These are phyloP conservation scores for Nicotiana noctiflora DNA, from an alignment of 257 asterid genomes.

Conservation along the genomic window DNA sequence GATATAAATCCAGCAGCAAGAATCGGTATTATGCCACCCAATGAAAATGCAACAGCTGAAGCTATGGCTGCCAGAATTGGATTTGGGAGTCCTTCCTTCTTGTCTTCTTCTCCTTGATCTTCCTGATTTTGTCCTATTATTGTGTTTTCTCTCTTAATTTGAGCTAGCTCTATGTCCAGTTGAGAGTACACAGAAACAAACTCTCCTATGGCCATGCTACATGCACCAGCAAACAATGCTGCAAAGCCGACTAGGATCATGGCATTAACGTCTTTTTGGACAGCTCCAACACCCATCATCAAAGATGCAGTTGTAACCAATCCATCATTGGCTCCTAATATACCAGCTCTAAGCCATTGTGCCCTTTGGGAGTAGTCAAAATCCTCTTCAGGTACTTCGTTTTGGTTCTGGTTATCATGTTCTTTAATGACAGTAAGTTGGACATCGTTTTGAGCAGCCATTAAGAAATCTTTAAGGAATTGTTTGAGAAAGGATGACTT, in stretches of 20 bases:
- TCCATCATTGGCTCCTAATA: constrained; percentile 74
- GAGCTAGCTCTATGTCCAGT: constrained; percentile 57
- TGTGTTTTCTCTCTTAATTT: constrained; percentile 35
- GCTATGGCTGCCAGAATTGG: constrained; percentile 63
- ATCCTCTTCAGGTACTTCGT: constrained; percentile 23
- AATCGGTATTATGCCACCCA: constrained; percentile 57
- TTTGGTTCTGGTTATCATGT: constrained; percentile 4
- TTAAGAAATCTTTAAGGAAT: constrained; percentile 7
- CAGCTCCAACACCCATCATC: constrained; percentile 73
- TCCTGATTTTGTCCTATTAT: neutral
- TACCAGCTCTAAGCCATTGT: constrained; percentile 73
- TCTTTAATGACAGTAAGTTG: constrained; percentile 24
- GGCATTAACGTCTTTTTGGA: constrained; percentile 39
- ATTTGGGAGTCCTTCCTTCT: constrained; percentile 44
- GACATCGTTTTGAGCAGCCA: constrained; percentile 43
- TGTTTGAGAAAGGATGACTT: neutral
- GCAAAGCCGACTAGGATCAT: constrained; percentile 61
- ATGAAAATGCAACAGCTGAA: constrained; percentile 51
- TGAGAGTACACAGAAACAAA: constrained; percentile 66
- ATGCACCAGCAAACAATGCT: constrained; percentile 61
- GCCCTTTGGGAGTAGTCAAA: constrained; percentile 53
- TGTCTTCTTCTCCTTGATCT: neutral
- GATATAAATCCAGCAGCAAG: constrained; percentile 53
- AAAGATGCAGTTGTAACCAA: constrained; percentile 52
- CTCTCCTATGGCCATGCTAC: constrained; percentile 85